Conservation (phyloP, 495 filamentous ascomycete genomes). For the Ascodesmis nigricans region DNA sequence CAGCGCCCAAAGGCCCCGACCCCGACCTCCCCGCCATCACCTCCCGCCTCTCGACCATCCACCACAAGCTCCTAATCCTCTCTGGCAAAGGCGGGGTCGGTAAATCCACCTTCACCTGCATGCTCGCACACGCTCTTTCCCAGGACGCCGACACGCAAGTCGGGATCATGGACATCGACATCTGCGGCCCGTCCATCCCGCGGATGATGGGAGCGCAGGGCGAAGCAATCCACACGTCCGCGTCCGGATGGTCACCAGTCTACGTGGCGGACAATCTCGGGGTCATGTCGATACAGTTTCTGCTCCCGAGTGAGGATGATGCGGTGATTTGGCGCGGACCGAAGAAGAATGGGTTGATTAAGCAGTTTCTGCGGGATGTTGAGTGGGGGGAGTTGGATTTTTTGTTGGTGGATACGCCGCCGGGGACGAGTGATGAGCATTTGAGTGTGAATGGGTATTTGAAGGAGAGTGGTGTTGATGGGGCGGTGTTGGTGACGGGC, state of each 20-base stretch:
- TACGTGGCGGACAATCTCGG: slow-evolving; percentile 8
- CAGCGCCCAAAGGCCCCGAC: slow-evolving; percentile 85
- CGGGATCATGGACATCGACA: slow-evolving; percentile 86
- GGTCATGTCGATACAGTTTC: slow-evolving; percentile 72
- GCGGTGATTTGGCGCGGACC: slow-evolving; percentile 94
- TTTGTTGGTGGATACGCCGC: slow-evolving; percentile 85
- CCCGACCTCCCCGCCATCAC: slow-evolving; percentile 80
- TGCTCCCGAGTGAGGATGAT: slow-evolving; percentile 60
- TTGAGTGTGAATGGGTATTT: slow-evolving; percentile 72
- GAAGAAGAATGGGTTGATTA: slow-evolving; percentile 98
- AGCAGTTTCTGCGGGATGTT: slow-evolving; percentile 81
- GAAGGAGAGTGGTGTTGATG: slow-evolving; percentile 74
- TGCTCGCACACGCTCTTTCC: slow-evolving; percentile 76
- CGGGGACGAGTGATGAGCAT: slow-evolving; percentile 82
- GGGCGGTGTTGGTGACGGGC: slow-evolving; percentile 87
- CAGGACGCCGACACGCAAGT: slow-evolving; percentile 50
- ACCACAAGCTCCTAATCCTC: slow-evolving; percentile 79
- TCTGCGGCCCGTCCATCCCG: slow-evolving; percentile 90
- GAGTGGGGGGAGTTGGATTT: slow-evolving; percentile 78
- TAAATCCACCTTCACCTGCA: slow-evolving; percentile 89
- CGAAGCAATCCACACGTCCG: slow-evolving; percentile 71
- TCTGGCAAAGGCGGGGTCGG: slow-evolving; percentile 96
- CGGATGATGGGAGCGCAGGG: slow-evolving; percentile 77
- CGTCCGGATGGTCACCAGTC: slow-evolving; percentile 77
- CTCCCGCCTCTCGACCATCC: slow-evolving; percentile 53